Conservation (phyloP, 106 monocot genomes). For the Platanthera zijinensis region DNA sequence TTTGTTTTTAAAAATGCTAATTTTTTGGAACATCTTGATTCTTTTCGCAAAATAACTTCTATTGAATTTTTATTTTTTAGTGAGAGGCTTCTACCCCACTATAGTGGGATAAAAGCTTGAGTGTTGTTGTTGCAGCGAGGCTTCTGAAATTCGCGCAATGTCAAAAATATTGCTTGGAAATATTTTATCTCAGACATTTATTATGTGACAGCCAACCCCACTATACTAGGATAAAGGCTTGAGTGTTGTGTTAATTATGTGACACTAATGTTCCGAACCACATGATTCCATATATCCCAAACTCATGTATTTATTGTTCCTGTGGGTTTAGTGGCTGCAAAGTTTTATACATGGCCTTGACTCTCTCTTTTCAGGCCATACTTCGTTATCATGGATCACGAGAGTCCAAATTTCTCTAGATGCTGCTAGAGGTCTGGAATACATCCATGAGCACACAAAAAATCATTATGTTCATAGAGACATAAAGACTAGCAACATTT, state of each 20-base stretch:
- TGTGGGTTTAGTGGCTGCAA: not conserved
- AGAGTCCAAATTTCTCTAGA: constrained; percentile 93
- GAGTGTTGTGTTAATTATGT: not conserved
- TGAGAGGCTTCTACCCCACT: not conserved
- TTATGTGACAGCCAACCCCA: not conserved
- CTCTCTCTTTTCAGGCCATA: constrained; percentile 38
- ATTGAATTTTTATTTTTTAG: not conserved
- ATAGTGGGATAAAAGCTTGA: no score
- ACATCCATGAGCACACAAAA: constrained; percentile 96
- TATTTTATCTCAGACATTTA: not conserved
- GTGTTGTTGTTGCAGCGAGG: not conserved
- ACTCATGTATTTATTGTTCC: not conserved
- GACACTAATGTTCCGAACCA: no score
- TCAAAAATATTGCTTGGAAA: not conserved
- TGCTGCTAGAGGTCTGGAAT: constrained; percentile 92
- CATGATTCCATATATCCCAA: not conserved
- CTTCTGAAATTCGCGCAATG: not conserved
- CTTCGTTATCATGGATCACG: constrained; percentile 92
- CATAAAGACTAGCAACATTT: constrained; percentile 94
- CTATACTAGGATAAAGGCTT: no score
- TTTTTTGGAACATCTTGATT: not conserved
- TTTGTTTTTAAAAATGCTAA: not conserved
- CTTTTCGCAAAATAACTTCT: not conserved
- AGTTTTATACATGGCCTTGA: not conserved
- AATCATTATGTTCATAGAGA: constrained; percentile 96